phyloP scores from a whole-genome alignment of 1,139 yeast genomes.

The Yamadazyma jaroonii region DNA sequence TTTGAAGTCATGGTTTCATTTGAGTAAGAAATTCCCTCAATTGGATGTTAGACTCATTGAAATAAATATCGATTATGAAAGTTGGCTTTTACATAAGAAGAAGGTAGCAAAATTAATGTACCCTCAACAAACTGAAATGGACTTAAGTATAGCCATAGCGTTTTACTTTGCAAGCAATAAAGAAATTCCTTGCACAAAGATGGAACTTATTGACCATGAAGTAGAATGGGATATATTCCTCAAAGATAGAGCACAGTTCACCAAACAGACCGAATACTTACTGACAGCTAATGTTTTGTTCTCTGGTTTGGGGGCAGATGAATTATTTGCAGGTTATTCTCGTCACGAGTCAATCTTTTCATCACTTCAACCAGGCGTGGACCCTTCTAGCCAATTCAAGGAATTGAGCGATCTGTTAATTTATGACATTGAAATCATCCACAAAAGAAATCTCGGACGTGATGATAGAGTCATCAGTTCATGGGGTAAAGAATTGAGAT shows the following conservation, averaged over 20 bases:
- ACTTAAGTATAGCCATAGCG: conserved; percentile 88
- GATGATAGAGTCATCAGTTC: conserved; percentile 84
- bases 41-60: conserved; percentile 54
- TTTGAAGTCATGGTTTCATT: conserved; percentile 52
- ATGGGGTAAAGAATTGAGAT: conserved; percentile 90
- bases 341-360: conserved; percentile 60
- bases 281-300: conserved; percentile 68
- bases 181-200: conserved; percentile 10
- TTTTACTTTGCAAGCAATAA: conserved; percentile 86
- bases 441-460: conserved; percentile 79
- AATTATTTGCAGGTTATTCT: conserved; percentile 88
- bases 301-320: conserved; percentile 98
- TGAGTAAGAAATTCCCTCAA: conserved; percentile 35
- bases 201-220: conserved; percentile 13
- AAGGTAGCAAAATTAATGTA: conserved; percentile 65
- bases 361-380: conserved; percentile 18
- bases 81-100: conserved; percentile 51
- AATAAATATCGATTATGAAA: conserved; percentile 67
- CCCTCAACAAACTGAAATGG: conserved; percentile 93
- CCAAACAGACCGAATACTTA: conserved; percentile 22
- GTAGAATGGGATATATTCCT: conserved; percentile 23
- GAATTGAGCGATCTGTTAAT: conserved; percentile 49
- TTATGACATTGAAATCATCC: conserved; percentile 68
- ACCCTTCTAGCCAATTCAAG: conserved; percentile 18
- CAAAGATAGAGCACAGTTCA: conserved; percentile 13